These are phyloP conservation scores for Melampsora americana DNA, from an alignment of 1,284 basidiomycete genomes.

Conservation along the genomic window DNA sequence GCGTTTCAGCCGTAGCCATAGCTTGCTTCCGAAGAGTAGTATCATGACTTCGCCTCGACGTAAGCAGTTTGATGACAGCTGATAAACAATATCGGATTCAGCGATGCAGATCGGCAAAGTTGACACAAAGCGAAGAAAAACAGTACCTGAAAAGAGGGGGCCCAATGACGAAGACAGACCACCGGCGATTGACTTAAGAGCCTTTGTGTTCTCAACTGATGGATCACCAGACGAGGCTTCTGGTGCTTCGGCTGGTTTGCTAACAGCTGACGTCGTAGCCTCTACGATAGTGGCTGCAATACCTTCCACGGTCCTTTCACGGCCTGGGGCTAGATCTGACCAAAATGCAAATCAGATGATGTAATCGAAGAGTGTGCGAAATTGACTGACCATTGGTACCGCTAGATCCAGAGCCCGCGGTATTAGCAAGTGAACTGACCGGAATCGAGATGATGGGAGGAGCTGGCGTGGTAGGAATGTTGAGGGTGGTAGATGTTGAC, in stretches of 20 bases:
- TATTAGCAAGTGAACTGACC: slow-evolving; percentile 11
- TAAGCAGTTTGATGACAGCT: slow-evolving; percentile 83
- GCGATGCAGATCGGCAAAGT: slow-evolving; percentile 5
- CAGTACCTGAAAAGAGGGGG: slow-evolving; percentile 81
- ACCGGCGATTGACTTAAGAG: slow-evolving; percentile 74
- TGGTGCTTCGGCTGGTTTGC: slow-evolving; percentile 18
- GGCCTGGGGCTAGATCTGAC: too few species aligned
- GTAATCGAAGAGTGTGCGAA: too few species aligned
- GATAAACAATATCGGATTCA: slow-evolving; percentile 30
- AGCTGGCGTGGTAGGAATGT: slow-evolving; percentile 40
- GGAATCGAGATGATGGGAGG: slow-evolving; percentile 12
- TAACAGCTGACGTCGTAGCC: slow-evolving; percentile 51
- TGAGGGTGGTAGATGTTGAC: slow-evolving; percentile 35
- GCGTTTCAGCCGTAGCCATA: slow-evolving; percentile 63
- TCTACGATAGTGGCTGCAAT: slow-evolving; percentile 1
- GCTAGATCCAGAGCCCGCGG: not conserved
- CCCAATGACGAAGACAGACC: slow-evolving; percentile 73
- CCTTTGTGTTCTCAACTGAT: slow-evolving; percentile 63
- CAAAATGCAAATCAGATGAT: not conserved
- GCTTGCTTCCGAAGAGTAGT: slow-evolving; percentile 74
- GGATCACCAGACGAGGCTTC: slow-evolving; percentile 27
- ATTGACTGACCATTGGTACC: not conserved
- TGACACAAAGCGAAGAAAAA: not conserved
- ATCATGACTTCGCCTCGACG: slow-evolving; percentile 73
- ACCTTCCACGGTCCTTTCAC: not conserved